Percentiles rank a stretch among this genome's conserved stretches.
These are phyloP conservation scores for Aspergillus pseudonomiae DNA, from an alignment of 2,329 filamentous ascomycete genomes.

Conservation along the genomic window DNA sequence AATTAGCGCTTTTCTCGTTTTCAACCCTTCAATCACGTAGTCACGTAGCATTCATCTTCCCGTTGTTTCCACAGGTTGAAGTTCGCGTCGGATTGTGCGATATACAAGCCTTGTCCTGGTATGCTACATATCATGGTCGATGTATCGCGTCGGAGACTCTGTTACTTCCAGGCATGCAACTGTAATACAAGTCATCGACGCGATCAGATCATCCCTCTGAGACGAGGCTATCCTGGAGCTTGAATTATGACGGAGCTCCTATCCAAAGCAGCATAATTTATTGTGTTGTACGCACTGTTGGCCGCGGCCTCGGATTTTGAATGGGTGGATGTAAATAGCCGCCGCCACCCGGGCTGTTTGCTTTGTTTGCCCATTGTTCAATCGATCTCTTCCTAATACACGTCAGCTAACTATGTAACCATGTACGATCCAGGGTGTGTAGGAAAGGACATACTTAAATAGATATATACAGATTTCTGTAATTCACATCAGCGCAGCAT, in stretches of 20 bases:
- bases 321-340: neutral
- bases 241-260: neutral
- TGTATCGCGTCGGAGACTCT: neutral
- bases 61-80: neutral
- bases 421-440: too few species aligned
- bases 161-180: neutral
- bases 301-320: neutral
- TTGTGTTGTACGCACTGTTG: neutral
- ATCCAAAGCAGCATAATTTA: neutral
- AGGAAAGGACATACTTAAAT: too few species aligned
- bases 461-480: too few species aligned
- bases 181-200: neutral
- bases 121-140: neutral
- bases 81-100: neutral
- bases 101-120: neutral
- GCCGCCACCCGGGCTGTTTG: neutral
- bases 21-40: neutral
- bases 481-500: too few species aligned
- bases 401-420: too few species aligned
- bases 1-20: neutral
- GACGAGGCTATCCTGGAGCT: neutral
- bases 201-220: neutral
- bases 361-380: neutral
- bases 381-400: too few species aligned
- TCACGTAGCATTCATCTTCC: neutral